Evolutionary conservation across 73 alveolate genomes (phyloP), one percentile per base, ranked within the genome.

Genomic region (Stentor roeselii): DNA sequence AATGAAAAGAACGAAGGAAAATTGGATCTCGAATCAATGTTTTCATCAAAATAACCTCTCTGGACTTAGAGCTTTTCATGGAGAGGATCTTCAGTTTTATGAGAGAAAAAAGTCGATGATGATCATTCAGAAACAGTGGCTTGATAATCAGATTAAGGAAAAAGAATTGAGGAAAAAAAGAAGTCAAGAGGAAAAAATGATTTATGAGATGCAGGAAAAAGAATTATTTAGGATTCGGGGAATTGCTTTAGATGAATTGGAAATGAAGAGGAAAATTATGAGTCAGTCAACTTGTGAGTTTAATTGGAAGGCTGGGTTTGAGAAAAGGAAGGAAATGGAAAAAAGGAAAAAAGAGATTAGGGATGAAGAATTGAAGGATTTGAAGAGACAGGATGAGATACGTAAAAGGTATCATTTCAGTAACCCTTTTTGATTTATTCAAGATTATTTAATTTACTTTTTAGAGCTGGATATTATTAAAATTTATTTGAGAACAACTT

Each of bases 1-100:
- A 27, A 76, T 76, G 84, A 76, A 76, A 35, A 15, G 84, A 39
- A 76, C 84, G 34, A 76, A 39, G 59, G 84, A 76, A 39, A 76
- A 76, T 76, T 76, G 84, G 84, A 27, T 39, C 37, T 32, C 14
- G 21, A n/a, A 30, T 1, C 74, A 76, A n/a, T 40, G 82, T 6
- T 14, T 36, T 0, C 36, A 39, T 38, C 30, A 31, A 6, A 39
- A 27, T 39, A 67, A 40, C n/a, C n/a, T 76, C 76, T 39, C 75
- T 21, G 84, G 84, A n/a, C 39, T 32, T 35, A 27, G 74, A 15
- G 14, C 39, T 37, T 76, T 76, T 76, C 60, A 76, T n/a, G 84
- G 84, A 6, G 84, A 76, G 39, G 84, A 76, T 2, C 59, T 76
- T 15, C 84, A 39, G 27, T 76, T 36, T 40, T 38, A 41, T 1